Evolutionary conservation across 495 filamentous ascomycete species (phyloP).

Genomic region (Penicillium paradoxum): DNA sequence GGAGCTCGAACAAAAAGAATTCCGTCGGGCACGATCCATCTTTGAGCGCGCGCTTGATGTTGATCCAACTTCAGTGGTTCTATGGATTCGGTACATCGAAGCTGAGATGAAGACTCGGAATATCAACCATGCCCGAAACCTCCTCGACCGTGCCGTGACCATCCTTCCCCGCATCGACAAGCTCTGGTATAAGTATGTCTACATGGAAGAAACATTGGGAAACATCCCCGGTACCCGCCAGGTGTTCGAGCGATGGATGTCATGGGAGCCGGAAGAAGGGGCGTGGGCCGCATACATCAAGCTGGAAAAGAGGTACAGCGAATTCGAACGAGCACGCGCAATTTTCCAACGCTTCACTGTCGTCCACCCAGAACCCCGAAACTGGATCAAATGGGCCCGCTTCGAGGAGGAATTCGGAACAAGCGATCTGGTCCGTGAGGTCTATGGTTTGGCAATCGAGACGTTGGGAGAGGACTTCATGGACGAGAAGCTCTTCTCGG

Average conservation of each 20-base stretch:
- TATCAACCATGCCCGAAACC: constrained; percentile 94
- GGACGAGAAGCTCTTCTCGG: constrained; percentile 91
- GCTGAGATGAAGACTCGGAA: constrained; percentile 94
- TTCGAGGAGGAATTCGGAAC: constrained; percentile 96
- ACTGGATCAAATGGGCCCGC: constrained; percentile 98
- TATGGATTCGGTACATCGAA: constrained; percentile 89
- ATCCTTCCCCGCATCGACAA: constrained; percentile 89
- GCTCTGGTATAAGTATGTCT: constrained; percentile 98
- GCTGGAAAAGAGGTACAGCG: constrained; percentile 88
- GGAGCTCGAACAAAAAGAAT: constrained; percentile 98
- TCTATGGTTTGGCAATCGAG: constrained; percentile 85
- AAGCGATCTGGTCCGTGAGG: constrained; percentile 84
- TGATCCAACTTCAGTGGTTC: constrained; percentile 72
- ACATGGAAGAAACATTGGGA: constrained; percentile 95
- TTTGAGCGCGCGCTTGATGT: constrained; percentile 96
- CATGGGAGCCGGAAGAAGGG: constrained; percentile 93
- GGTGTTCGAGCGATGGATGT: constrained; percentile 98
- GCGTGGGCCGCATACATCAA: constrained; percentile 97
- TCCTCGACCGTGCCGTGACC: constrained; percentile 94
- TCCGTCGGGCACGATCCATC: constrained; percentile 87
- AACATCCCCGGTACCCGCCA: constrained; percentile 90
- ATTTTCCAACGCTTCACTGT: constrained; percentile 90
- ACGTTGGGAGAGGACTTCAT: constrained; percentile 92
- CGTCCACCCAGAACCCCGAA: constrained; percentile 90
- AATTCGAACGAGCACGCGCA: constrained; percentile 75